Evolutionary conservation across 306 rosid species (phyloP), one percentile per base, ranked within the genome.

Genomic region (Carpinus viminea): DNA sequence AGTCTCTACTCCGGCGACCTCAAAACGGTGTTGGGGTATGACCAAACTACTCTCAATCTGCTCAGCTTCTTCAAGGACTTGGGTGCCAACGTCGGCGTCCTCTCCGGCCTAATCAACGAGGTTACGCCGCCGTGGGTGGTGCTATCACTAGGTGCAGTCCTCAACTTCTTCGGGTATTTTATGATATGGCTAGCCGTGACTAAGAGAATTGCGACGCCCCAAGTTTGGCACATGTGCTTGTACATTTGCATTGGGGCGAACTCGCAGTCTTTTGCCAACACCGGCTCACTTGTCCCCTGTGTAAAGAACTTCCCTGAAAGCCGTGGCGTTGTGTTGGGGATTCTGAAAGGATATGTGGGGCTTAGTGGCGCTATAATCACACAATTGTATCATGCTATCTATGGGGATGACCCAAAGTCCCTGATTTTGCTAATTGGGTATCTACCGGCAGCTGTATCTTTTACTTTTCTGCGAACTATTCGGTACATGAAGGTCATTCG

Each of bases 361-460:
- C 80, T 89, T 2, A 89, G 92, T 48, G 92, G 92, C 0, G 92
- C 92, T 4, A 89, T 89, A 50, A 69, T 89, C 71, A 89, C 92
- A 12, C 90, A 86, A 31, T 12, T 89, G 10, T 89, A 75, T 62
- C 54, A 4, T 21, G 92, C 92, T 18, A 43, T 89, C 46, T 89
- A 89, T 45, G 86, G 76, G 12, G 20, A 76, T 0, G 92, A 89
- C 55, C 4, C 82, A 0, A 84, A 34, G 56, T 24, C 86, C 10
- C 74, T 89, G 80, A 89, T 89, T 72, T 72, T 89, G 57, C 86
- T 89, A 8, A 86, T 89, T 4, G 92, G 85, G 16, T 89, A 89
- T 90, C 87, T 89, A 10, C 92, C 92, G 0, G 78, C 92, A 10
- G 87, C 78, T 7, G 65, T 89, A n/a, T 89, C 89, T 1, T 76